phyloP scores from a whole-genome alignment of 2,329 filamentous ascomycete species.

The Geoglossum cookeanum region DNA sequence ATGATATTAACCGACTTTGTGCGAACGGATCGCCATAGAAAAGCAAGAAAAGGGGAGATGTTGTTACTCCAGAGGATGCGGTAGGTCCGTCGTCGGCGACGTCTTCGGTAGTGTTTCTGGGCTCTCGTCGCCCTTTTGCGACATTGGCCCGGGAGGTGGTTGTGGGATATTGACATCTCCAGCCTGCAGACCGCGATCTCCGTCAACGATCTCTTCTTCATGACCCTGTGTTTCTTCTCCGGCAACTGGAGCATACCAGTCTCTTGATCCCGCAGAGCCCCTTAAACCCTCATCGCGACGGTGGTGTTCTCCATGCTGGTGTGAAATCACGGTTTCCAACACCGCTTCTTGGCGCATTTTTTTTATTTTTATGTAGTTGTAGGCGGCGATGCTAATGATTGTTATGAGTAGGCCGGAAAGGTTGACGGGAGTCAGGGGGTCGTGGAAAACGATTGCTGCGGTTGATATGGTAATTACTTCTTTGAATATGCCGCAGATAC shows the following conservation, averaged over 20 bases:
- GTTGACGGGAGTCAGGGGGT: slow-evolving; percentile 74
- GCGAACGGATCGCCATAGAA: too few species aligned
- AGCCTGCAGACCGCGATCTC: background rate
- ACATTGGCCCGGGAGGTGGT: slow-evolving; percentile 4
- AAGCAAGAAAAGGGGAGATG: too few species aligned
- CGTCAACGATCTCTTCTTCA: background rate
- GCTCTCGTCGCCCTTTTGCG: slow-evolving; percentile 15
- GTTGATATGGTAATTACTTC: slow-evolving; percentile 91
- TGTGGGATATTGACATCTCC: background rate
- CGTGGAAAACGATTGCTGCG: slow-evolving; percentile 73
- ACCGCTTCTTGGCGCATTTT: slow-evolving; percentile 68
- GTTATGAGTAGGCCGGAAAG: slow-evolving; percentile 74
- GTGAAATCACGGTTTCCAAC: slow-evolving; percentile 16
- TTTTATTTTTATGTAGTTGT: slow-evolving; percentile 86
- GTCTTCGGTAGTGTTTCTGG: background rate
- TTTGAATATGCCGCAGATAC: slow-evolving; percentile 96
- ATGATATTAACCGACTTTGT: too few species aligned
- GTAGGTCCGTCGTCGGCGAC: too few species aligned
- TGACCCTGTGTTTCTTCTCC: background rate
- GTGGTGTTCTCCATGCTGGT: background rate
- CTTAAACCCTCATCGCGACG: slow-evolving; percentile 8
- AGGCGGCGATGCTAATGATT: slow-evolving; percentile 65
- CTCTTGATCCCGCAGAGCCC: background rate
- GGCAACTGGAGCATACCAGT: background rate
- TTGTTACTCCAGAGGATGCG: too few species aligned